Conservation (phyloP, 306 rosid genomes). For the Cyamopsis tetragonoloba region DNA sequence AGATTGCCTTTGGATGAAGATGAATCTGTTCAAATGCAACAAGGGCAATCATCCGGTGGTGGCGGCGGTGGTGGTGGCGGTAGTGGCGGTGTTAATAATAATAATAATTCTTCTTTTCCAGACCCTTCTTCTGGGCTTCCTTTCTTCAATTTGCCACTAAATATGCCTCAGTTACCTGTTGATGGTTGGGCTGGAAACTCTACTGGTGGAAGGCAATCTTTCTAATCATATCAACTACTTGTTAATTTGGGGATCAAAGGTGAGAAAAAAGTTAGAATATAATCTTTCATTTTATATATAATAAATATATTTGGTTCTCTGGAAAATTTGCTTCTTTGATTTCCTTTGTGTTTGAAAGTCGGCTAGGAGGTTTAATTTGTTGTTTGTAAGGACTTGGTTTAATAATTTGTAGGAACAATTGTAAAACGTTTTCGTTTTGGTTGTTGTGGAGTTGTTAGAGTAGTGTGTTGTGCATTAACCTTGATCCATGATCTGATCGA, state of each 20-base stretch:
- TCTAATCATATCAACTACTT: conserved; percentile 34
- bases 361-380: conserved; percentile 31
- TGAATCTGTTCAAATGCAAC: conserved; percentile 58
- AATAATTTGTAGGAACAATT: conserved; percentile 33
- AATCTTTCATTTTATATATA: conserved; percentile 3
- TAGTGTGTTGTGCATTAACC: conserved; percentile 34
- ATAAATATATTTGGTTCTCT: conserved; percentile 23
- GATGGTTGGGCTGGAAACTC: conserved; percentile 80
- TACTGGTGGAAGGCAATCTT: conserved; percentile 58
- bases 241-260: conserved; percentile 42
- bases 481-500: no score
- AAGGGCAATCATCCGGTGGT: conserved; percentile 46
- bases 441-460: conserved; percentile 33
- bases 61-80: conserved; percentile 17
- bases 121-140: conserved; percentile 76
- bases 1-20: conserved; percentile 85
- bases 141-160: conserved; percentile 75
- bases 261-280: conserved; percentile 38
- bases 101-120: conserved; percentile 51
- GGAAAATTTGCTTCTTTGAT: conserved; percentile 17
- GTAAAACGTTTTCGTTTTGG: conserved; percentile 25
- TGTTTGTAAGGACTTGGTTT: conserved; percentile 26
- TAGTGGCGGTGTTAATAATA: conserved; percentile 33
- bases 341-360: conserved; percentile 20
- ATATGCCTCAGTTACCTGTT: conserved; percentile 65